A percentile compares a stretch with the other conserved stretches of the same genome.
Conservation (phyloP, 805 yeast species). For the Suhomyces sp. region DNA sequence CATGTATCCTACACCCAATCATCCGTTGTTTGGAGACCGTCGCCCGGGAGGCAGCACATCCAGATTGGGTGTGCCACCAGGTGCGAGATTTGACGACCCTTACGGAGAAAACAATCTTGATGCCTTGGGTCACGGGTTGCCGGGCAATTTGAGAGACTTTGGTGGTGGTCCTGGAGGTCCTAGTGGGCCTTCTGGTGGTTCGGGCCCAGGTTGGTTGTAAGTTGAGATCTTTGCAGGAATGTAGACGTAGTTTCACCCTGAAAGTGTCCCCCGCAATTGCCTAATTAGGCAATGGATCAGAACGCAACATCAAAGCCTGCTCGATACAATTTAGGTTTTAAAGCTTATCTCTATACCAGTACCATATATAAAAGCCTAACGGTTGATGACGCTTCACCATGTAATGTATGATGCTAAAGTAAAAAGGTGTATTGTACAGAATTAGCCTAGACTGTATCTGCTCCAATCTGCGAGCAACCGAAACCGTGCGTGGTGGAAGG, state of each 20-base stretch:
- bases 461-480: not conserved
- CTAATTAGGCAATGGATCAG: not conserved
- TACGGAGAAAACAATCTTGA: slow-evolving; percentile 43
- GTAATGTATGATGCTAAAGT: not conserved
- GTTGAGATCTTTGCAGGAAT: not conserved
- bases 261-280: not conserved
- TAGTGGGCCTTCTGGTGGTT: slow-evolving; percentile 8
- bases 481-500: not conserved
- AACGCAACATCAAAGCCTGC: not conserved
- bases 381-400: not conserved
- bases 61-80: slow-evolving; percentile 39
- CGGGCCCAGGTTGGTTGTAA: slow-evolving; percentile 2
- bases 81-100: slow-evolving; percentile 55
- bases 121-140: slow-evolving; percentile 44
- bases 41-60: slow-evolving; percentile 20
- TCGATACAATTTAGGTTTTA: not conserved
- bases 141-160: slow-evolving; percentile 32
- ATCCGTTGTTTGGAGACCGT: slow-evolving; percentile 47
- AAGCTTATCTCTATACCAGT: not conserved
- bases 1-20: slow-evolving; percentile 51
- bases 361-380: not conserved
- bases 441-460: not conserved
- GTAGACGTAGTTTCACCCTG: not conserved
- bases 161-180: slow-evolving; percentile 7
- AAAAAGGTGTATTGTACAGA: not conserved